Conservation (phyloP, 73 alveolate genomes). For the Loxodes magnus region DNA sequence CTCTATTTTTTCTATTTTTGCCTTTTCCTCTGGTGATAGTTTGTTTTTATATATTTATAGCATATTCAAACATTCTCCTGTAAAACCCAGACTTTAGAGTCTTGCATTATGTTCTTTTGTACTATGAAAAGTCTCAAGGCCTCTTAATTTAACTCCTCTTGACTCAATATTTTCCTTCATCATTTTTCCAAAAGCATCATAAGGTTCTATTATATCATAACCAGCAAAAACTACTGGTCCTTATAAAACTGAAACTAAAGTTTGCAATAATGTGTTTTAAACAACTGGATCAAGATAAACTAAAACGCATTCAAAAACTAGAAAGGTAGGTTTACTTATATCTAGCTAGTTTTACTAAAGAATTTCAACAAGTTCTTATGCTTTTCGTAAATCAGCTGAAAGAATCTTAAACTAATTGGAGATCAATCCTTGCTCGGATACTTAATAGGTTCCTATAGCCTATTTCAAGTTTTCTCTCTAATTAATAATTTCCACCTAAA, state of each 20-base stretch:
- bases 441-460: neutral
- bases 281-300: slow-evolving; percentile 47
- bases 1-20: no score
- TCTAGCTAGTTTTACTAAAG: neutral
- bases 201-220: slow-evolving; percentile 78
- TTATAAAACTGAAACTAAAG: slow-evolving; percentile 23
- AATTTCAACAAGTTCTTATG: neutral
- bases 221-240: slow-evolving; percentile 24
- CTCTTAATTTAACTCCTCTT: slow-evolving; percentile 42
- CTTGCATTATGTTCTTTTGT: no score
- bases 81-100: no score
- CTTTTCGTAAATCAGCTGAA: slow-evolving; percentile 2
- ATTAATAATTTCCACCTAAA: no score
- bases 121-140: slow-evolving; percentile 49
- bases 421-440: neutral
- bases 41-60: no score
- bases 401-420: neutral
- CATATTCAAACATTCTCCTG: no score
- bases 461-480: no score
- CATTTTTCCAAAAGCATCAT: slow-evolving; percentile 76
- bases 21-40: no score
- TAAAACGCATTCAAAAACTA: slow-evolving; percentile 68
- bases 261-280: slow-evolving; percentile 35
- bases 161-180: slow-evolving; percentile 68
- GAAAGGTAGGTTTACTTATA: slow-evolving; percentile 45